Conservation (phyloP, 306 rosid species). For the Pueraria montana region DNA sequence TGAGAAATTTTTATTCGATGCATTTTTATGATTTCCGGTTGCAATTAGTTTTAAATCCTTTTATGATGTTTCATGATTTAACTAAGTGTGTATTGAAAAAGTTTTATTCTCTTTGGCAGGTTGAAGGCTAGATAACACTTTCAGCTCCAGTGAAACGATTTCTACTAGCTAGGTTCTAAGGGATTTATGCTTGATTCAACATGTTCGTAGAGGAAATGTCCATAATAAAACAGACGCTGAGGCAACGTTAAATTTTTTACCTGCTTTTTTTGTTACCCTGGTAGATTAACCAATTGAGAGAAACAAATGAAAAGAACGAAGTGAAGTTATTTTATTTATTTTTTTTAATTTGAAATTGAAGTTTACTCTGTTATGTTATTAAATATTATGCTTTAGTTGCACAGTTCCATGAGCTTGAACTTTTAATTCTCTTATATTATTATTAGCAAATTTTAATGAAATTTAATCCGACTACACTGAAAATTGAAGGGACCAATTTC, state of each 20-base stretch:
- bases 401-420: not conserved
- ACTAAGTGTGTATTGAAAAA: slow-evolving; percentile 20
- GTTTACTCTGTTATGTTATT: too few species aligned
- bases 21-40: not conserved
- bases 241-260: slow-evolving; percentile 28
- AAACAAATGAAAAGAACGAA: not conserved
- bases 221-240: slow-evolving; percentile 42
- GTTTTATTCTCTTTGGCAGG: slow-evolving; percentile 39
- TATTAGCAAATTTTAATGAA: not conserved
- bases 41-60: not conserved
- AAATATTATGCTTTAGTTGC: too few species aligned
- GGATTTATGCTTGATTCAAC: slow-evolving; percentile 37
- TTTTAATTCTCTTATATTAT: not conserved
- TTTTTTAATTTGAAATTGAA: too few species aligned
- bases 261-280: not conserved
- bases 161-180: slow-evolving; percentile 1
- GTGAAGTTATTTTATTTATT: too few species aligned
- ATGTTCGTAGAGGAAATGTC: slow-evolving; percentile 31
- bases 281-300: not conserved
- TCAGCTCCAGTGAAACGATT: slow-evolving; percentile 23
- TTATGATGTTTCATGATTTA: slow-evolving; percentile 16
- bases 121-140: slow-evolving; percentile 47
- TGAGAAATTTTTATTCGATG: too few species aligned
- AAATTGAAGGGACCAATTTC: not conserved
- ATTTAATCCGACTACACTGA: not conserved